A percentile compares a stretch with the other conserved stretches of the same genome.
Conservation (phyloP, 345 rosid species). For the Brassica rapa region DNA sequence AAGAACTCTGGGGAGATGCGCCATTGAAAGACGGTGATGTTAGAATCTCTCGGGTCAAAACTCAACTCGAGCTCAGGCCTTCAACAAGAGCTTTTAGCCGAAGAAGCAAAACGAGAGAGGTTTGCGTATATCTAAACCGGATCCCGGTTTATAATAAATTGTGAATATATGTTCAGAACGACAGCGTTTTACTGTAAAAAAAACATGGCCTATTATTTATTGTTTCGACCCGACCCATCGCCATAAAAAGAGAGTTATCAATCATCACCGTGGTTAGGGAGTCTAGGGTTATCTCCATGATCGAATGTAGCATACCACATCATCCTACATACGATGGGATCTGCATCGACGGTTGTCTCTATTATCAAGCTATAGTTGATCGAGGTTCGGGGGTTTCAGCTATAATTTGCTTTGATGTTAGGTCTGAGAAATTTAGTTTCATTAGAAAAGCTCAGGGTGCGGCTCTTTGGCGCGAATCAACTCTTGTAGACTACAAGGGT, state of each 20-base stretch:
- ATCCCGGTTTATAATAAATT: background rate
- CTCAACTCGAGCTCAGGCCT: slow-evolving; percentile 12
- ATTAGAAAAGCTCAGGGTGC: background rate
- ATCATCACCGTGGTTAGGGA: background rate
- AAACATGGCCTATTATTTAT: background rate
- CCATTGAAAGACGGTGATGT: slow-evolving; percentile 31
- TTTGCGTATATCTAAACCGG: background rate
- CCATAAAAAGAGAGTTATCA: background rate
- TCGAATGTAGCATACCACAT: background rate
- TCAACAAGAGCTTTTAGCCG: slow-evolving; percentile 4
- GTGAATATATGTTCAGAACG: background rate
- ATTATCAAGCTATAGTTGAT: background rate
- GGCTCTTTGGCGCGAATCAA: background rate
- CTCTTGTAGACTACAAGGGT: slow-evolving; percentile 2
- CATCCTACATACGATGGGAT: background rate
- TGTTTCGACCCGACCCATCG: background rate
- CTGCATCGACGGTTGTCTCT: background rate
- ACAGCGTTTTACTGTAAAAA: background rate
- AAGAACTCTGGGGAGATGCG: slow-evolving; percentile 48
- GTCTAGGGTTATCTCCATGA: background rate
- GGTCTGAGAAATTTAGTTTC: background rate
- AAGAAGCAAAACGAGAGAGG: background rate
- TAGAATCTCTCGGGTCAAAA: slow-evolving; percentile 18
- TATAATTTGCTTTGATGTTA: background rate
- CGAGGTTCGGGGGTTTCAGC: background rate